Conservation (phyloP, 2,329 filamentous ascomycete genomes). For the Bipolaris bicolor region DNA sequence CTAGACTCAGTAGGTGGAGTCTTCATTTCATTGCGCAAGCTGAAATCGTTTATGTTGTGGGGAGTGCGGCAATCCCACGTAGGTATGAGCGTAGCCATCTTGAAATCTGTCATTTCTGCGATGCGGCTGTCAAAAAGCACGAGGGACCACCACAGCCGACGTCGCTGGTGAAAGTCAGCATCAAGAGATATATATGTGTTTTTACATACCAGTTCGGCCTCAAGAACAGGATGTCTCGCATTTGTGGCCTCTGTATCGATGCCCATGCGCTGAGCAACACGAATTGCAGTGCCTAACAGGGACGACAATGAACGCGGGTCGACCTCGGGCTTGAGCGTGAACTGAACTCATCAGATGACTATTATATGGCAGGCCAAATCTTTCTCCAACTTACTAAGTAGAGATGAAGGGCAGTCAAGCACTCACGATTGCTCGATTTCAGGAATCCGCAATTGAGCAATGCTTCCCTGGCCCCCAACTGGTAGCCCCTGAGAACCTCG, state of each 20-base stretch:
- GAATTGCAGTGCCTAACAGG: conserved; percentile 62
- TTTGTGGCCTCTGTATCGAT: conserved; percentile 63
- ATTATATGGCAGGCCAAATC: not conserved
- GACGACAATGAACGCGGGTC: conserved; percentile 59
- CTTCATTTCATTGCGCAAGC: conserved; percentile 51
- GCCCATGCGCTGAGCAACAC: conserved; percentile 66
- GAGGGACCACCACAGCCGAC: conserved; percentile 68
- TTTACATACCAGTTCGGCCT: conserved; percentile 57
- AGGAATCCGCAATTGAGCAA: conserved; percentile 63
- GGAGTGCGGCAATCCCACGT: conserved; percentile 58
- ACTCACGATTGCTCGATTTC: conserved; percentile 62
- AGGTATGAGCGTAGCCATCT: conserved; percentile 55
- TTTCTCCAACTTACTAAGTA: conserved; percentile 56
- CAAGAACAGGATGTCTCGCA: conserved; percentile 60
- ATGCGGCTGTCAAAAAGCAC: conserved; percentile 63
- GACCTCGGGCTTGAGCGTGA: conserved; percentile 59
- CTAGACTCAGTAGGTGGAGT: conserved; percentile 48
- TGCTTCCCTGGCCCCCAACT: conserved; percentile 67
- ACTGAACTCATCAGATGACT: conserved; percentile 33
- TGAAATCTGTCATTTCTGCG: conserved; percentile 60
- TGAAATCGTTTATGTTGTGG: conserved; percentile 60
- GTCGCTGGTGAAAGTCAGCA: conserved; percentile 46
- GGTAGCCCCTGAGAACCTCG: conserved; percentile 62
- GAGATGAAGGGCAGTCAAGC: conserved; percentile 60
- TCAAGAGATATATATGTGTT: not conserved